These are phyloP conservation scores for Eucalyptus camaldulensis DNA, from an alignment of 345 rosid genomes.

Conservation along the genomic window DNA sequence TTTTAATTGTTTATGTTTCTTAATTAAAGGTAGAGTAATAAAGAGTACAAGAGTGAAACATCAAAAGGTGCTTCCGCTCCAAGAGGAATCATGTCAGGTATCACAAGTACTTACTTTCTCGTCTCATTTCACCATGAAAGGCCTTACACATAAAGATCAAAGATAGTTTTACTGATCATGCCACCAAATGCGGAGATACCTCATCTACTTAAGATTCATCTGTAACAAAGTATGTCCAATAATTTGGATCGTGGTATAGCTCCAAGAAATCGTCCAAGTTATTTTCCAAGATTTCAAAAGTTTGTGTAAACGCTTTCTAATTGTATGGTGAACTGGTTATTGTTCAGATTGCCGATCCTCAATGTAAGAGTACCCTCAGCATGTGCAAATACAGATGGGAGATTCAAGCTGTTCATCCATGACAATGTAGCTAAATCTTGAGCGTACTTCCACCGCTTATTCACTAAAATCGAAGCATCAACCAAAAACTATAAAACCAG, in stretches of 20 bases:
- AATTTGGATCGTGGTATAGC: background rate
- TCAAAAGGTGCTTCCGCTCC: background rate
- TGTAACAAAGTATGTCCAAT: background rate
- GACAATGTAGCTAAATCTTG: background rate
- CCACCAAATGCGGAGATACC: background rate
- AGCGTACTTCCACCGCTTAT: background rate
- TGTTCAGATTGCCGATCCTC: rapidly evolving
- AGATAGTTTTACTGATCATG: background rate
- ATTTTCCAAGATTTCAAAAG: background rate
- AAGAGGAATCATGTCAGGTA: background rate
- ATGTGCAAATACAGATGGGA: background rate
- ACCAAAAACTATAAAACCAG: background rate
- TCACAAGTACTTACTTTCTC: background rate
- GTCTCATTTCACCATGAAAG: background rate
- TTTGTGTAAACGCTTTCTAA: background rate
- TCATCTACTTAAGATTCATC: background rate
- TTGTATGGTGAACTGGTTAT: background rate
- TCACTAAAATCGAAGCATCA: background rate
- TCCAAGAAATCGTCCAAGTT: background rate
- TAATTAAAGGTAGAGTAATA: background rate
- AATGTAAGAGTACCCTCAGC: background rate
- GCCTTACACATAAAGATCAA: background rate
- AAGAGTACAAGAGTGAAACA: background rate
- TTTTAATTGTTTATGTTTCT: background rate
- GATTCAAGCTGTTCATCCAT: background rate